Base-by-base conservation (phyloP, 2,329 filamentous ascomycete genomes). In the Aspergillus amoenus region DNA sequence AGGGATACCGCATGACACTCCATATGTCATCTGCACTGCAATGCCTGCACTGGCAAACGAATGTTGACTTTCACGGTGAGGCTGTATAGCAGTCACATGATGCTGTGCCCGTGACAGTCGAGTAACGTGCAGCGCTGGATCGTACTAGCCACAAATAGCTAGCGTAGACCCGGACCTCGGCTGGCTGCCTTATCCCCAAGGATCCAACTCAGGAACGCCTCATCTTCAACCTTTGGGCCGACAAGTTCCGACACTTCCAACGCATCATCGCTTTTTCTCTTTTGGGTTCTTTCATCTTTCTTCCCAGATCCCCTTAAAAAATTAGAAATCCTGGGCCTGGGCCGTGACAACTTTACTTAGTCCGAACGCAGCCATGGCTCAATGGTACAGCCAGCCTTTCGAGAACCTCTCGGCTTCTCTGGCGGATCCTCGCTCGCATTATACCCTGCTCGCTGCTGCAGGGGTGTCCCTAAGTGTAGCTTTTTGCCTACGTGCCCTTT, bases 401-500 rank as follows among this genome's bases (percentile, higher is more conserved):
- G 71, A 73, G 52, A 66, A 69, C 52, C 59, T 75, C 30, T 70
- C 72, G 46, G 66, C 67, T 50, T 70, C 70, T 50, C 62, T 71
- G 45, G 57, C 66, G 45, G 68, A 69, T 58, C 61, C 64, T 12
- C 66, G 63, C 53, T 64, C 58, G 21, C 69, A 72, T n/a, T 58
- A 73, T 45, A 66, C 71, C 27, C 52, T 75, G 34, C 56, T 74
- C 32, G 71, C 70, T n/a, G 66, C 69, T 32, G 69, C 73, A 21
- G 72, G 73, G 18, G 68, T 64, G 37, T 75, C 73, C 0, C 64
- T 76, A 46, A 70, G 71, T 39, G 58, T 73, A 40, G 72, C 70
- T 22, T 47, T 75, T 18, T 55, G 72, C 0, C 58, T 72, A 55
- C 69, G 66, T 37, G 69, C 70, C 3, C 32, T 72, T 32, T 62